Evolutionary conservation across 2,329 filamentous ascomycete species (phyloP), one percentile per base, ranked within the genome.

Genomic region (Neophaeococcomyces mojaviensis): DNA sequence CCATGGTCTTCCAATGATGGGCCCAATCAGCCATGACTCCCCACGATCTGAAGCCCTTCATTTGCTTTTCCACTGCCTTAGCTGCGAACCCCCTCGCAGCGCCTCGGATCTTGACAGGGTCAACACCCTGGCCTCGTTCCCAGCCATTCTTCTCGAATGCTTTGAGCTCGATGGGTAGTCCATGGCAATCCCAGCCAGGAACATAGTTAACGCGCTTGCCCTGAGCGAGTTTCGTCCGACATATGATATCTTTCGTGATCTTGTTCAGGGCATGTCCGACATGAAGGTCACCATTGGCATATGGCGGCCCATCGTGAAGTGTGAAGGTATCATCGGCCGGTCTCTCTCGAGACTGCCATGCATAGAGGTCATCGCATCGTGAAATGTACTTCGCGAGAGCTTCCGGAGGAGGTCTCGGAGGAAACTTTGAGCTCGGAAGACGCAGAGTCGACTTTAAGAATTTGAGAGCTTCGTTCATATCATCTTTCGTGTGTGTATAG

Each of bases 101-200:
- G 45, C 68, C 64, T 3, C 79, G 68, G 42, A 82, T 72, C 24
- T 68, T 66, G 15, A 76, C 66, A 1, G 70, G 63, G 15, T 61
- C 59, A 58, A 59, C 55, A 58, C 69, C 61, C 62, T 72, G 59
- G 22, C 56, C 55, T 5, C 66, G 59, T 15, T 66, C 60, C 58
- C 71, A 60, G 20, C 56, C 54, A 18, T 67, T 59, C n/a, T 66
- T 61, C 57, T 85, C 84, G 13, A 98, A 75, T 19, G 89, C 92
- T 68, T 97, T 98, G 58, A 97, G 76, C 72, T 98, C 92, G 60
- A 98, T 98, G 1, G 92, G 92, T 39, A 98, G 75, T 0, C 92
- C 92, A 70, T 98, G 92, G 55, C 92, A 98, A 63, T 98, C 94
- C 92, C 92, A 98, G 37, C 92, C 90, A 2, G 92, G 92, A 13